Percentiles rank a stretch among this genome's conserved stretches.
Conservation (phyloP, 2,329 filamentous ascomycete genomes). For the Calonectria fujianensis region DNA sequence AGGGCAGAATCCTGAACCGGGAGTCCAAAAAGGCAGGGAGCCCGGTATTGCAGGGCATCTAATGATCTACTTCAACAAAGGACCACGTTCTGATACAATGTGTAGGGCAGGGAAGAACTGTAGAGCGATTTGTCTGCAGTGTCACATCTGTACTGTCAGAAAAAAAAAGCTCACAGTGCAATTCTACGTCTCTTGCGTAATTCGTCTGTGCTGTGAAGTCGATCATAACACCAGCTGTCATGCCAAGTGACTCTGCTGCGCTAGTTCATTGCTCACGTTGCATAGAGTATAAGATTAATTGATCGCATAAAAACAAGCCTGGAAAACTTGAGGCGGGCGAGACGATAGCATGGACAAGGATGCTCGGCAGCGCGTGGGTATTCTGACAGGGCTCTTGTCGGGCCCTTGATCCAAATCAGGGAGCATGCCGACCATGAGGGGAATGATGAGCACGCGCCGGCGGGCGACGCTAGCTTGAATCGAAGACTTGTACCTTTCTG, state of each 20-base stretch:
- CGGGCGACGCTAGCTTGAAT: conserved; percentile 45
- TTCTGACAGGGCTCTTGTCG: conserved; percentile 44
- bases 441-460: conserved; percentile 49
- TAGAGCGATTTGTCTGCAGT: conserved; percentile 34
- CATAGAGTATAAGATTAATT: conserved; percentile 47
- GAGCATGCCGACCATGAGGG: conserved; percentile 44
- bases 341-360: conserved; percentile 46
- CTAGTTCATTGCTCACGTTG: conserved; percentile 35
- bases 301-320: conserved; percentile 36
- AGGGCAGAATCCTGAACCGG: conserved; percentile 41
- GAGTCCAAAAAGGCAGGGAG: conserved; percentile 45
- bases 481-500: conserved; percentile 28
- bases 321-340: conserved; percentile 47
- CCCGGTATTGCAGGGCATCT: conserved; percentile 47
- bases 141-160: conserved; percentile 20
- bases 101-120: conserved; percentile 38
- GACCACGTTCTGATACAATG: conserved; percentile 39
- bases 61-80: conserved; percentile 51
- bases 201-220: conserved; percentile 36
- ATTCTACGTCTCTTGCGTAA: conserved; percentile 33
- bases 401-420: conserved; percentile 51
- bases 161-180: conserved; percentile 14
- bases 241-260: conserved; percentile 38
- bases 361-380: conserved; percentile 44
- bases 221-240: conserved; percentile 37